These are phyloP conservation scores for Trichosphaerium sp. DNA, from an alignment of 78 protist genomes.

Conservation along the genomic window DNA sequence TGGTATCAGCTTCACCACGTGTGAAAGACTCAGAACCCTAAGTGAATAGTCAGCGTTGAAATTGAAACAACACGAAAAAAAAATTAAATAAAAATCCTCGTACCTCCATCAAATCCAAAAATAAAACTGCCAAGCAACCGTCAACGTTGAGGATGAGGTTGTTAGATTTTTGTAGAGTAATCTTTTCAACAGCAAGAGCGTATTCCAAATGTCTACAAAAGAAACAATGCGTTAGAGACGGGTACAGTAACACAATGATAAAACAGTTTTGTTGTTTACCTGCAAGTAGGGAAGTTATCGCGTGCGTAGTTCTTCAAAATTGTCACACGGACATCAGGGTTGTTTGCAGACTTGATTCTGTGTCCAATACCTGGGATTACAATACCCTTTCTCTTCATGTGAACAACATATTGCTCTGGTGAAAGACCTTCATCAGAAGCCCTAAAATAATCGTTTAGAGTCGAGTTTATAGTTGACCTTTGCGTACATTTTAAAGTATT, in stretches of 20 bases:
- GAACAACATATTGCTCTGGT: slow-evolving; percentile 70
- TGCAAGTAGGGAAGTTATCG: slow-evolving; percentile 26
- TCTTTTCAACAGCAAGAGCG: slow-evolving; percentile 70
- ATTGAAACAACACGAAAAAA: not conserved
- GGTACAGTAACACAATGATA: too few relatives aligned
- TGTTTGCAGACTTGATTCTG: slow-evolving; percentile 68
- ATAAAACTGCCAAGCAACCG: slow-evolving; percentile 73
- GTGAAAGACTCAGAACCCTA: slow-evolving; percentile 65
- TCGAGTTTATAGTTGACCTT: not conserved
- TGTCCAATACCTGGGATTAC: slow-evolving; percentile 92
- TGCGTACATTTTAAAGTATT: slow-evolving; percentile 15
- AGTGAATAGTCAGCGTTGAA: not conserved
- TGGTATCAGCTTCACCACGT: slow-evolving; percentile 70
- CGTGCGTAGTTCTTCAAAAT: slow-evolving; percentile 55
- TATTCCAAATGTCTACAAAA: slow-evolving; percentile 11
- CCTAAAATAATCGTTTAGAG: too few relatives aligned
- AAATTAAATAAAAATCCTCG: not conserved
- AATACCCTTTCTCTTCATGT: slow-evolving; percentile 57
- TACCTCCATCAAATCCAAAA: slow-evolving; percentile 72
- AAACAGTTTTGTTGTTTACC: too few relatives aligned
- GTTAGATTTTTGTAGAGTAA: slow-evolving; percentile 74
- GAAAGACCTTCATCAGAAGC: slow-evolving; percentile 60
- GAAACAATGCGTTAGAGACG: too few relatives aligned
- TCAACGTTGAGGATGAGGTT: slow-evolving; percentile 91
- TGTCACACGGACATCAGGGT: slow-evolving; percentile 83